Percentiles rank a stretch among this genome's conserved stretches.
Evolutionary conservation across 805 yeast species (phyloP).

Genomic region (Pichia rugopelliculosa): DNA sequence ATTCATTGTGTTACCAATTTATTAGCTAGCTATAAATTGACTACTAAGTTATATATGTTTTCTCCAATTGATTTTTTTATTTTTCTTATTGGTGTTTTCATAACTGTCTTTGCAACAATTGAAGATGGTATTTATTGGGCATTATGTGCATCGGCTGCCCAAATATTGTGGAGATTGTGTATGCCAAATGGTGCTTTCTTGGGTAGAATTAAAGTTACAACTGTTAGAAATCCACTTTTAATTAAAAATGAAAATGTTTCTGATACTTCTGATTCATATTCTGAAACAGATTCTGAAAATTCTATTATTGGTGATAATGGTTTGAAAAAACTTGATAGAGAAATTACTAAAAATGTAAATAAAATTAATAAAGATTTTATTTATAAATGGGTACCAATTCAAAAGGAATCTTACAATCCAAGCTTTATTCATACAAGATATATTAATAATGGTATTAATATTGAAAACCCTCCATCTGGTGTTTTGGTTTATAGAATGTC

Average conservation of each 20-base stretch:
- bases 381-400: conserved; percentile 61
- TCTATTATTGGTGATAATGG: not conserved
- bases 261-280: not conserved
- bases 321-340: conserved; percentile 1
- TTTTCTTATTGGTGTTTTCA: conserved; percentile 62
- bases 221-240: conserved; percentile 57
- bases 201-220: conserved; percentile 67
- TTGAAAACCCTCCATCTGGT: conserved; percentile 84
- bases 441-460: conserved; percentile 48
- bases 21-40: conserved; percentile 58
- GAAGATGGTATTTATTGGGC: conserved; percentile 92
- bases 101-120: conserved; percentile 71
- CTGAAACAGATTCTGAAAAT: not conserved
- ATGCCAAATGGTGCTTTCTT: conserved; percentile 77
- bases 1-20: conserved; percentile 91
- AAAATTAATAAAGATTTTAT: not conserved
- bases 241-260: not conserved
- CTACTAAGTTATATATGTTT: conserved; percentile 63
- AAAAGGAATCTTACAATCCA: conserved; percentile 23
- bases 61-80: conserved; percentile 69
- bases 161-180: conserved; percentile 64
- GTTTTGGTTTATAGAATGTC: conserved; percentile 77
- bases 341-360: not conserved
- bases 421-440: conserved; percentile 26
- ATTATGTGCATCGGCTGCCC: conserved; percentile 72